Evolutionary conservation across 169 alveolate species (phyloP), one percentile per base, ranked within the genome.

Genomic region (Miamiensis avidus): DNA sequence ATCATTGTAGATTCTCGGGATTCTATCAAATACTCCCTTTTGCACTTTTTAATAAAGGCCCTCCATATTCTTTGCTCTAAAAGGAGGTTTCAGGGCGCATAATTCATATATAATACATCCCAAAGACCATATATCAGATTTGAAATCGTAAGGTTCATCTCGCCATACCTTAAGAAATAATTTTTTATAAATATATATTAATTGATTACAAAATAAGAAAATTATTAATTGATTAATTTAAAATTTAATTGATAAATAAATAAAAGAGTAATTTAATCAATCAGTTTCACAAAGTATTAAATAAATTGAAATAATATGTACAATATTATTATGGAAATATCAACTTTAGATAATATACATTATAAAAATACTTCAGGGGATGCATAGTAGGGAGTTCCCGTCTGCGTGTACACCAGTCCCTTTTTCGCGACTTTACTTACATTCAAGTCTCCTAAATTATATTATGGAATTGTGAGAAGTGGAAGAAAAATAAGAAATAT

Each of bases 71-170:
- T 90, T 84, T 15, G 96, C 95, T 89, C 89, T 92, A 85, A 94
- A 94, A 16, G 97, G 97, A 49, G 91, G 75, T 83, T 92, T 89
- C 34, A 94, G 83, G 49, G 87, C 87, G 20, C 91, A 83, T 77
- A 94, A 84, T 83, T 94, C 97, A 89, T 94, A 94, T 20, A 91
- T 89, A 25, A 94, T 89, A 78, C 97, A 94, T 31, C 97, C 97
- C n/a, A 94, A 82, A 82, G 90, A 90, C 97, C 97, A 94, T 73
- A 94, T 89, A 85, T 94, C 97, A 75, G 93, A 85, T 84, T 91
- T 92, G 27, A 34, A 79, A 86, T 92, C 93, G 82, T 91, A 92
- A 0, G 96, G 95, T 49, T 88, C 33, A 76, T 92, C 97, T 75
- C 90, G 88, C 95, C 95, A 91, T 25, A 91, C 95, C 81, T 91